Base-by-base conservation (phyloP, 2,329 filamentous ascomycete species). In the Calonectria hawksworthii region DNA sequence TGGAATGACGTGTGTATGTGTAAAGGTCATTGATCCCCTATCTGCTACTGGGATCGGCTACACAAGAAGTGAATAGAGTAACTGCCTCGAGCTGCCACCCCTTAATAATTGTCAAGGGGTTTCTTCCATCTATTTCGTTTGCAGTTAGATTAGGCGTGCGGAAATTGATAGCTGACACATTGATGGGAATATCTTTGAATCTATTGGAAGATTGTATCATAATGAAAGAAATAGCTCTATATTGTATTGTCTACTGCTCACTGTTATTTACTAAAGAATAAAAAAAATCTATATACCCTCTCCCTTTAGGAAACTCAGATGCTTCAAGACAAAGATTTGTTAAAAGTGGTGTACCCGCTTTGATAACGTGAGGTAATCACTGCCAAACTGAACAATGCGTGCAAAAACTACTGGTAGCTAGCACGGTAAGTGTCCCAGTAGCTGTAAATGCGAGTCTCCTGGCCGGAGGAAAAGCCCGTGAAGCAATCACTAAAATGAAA, bases 391-490 rank as follows among this genome's bases (percentile, higher is more conserved):
- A n/a, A 47, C 4, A 28, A 23, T 28, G 16, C 28, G 14, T 47
- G 18, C 3, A n/a, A 21, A 32, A 16, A 52, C 18, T 68, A 73
- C 50, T 73, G 71, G 14, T 69, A 70, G 66, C 66, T 73, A 18
- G 71, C 71, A 28, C 77, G 75, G 44, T 76, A 80, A 14, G 72
- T 70, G 7, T 38, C 72, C 79, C 79, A 80, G 44, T 79, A 79
- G 59, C 69, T 77, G 10, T 80, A 77, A 28, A 80, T 70, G 38
- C 79, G 79, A 26, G 70, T 71, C 51, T 75, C 59, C 44, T 80
- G 79, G 1, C 79, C 79, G 21, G 71, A n/a, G 13, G 79, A 79
- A 28, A 80, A 80, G 32, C 80, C 76, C 11, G 79, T 78, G 8
- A 80, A 80, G 26, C 79, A 80, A 30, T 73, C 50, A 68, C 79